A percentile compares a stretch with the other conserved stretches of the same genome.
These are phyloP conservation scores for Dictyostelium intermedium DNA, from an alignment of 78 protist genomes.

Conservation along the genomic window DNA sequence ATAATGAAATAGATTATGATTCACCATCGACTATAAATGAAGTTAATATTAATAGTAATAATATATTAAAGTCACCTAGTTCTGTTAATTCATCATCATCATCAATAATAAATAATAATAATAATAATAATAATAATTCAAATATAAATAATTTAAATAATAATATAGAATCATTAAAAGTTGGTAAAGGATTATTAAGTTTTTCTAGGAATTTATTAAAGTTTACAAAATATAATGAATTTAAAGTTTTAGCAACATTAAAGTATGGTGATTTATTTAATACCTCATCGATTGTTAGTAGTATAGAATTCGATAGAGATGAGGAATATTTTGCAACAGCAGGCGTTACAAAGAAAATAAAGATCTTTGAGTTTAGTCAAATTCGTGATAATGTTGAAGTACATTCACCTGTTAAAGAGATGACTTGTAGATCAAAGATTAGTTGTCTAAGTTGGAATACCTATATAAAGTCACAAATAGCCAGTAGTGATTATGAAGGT, in stretches of 20 bases:
- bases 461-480: constrained; percentile 73
- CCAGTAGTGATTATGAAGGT: constrained; percentile 85
- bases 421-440: constrained; percentile 78
- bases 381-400: constrained; percentile 45
- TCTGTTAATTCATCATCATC: not conserved
- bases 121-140: not conserved
- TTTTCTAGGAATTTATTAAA: constrained; percentile 66
- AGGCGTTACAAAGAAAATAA: constrained; percentile 86
- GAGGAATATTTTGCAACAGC: constrained; percentile 87
- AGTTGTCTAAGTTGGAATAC: constrained; percentile 86
- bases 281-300: constrained; percentile 69
- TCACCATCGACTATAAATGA: not conserved
- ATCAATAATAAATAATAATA: not conserved
- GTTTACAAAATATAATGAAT: constrained; percentile 62
- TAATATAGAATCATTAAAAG: constrained; percentile 9
- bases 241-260: constrained; percentile 56
- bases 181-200: constrained; percentile 50
- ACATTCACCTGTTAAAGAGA: constrained; percentile 79
- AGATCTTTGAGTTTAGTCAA: constrained; percentile 74
- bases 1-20: constrained; percentile 23
- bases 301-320: constrained; percentile 87
- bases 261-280: constrained; percentile 79
- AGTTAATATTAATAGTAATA: not conserved
- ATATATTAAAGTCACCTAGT: not conserved
- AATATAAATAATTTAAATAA: not conserved